Evolutionary conservation across 345 rosid species (phyloP), one percentile per base, ranked within the genome.

Genomic region (Lumnitzera racemosa): DNA sequence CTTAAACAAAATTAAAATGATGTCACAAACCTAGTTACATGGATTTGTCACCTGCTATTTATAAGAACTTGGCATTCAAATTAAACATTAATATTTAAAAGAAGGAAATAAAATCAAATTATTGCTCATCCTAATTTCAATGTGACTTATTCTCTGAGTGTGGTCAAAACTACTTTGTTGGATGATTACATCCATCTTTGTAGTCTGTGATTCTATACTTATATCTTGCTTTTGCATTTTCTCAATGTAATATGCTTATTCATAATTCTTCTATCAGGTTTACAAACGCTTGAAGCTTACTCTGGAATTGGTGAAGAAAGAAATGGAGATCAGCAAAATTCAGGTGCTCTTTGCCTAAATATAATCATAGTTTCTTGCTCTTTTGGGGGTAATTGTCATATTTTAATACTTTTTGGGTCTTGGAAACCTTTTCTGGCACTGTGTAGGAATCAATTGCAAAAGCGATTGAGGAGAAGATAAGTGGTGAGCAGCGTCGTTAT

Each of bases 401-500:
- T 46, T 27, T 17, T 23, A 17, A n/a, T 27, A 46, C 29, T 14
- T 46, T 56, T 16, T 15, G 46, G 59, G 20, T 20, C 20, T 20
- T 56, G 12, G 11, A 0, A 41, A 57, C 20, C 51, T 59, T 24
- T 61, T 72, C 53, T 57, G 62, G 60, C 43, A 70, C 67, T 66
- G 17, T 60, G 41, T 70, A 95, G 99, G 97, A 90, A 80, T 63
- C 97, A 12, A 95, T 95, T 61, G 99, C 97, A 24, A 95, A 88
- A 77, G 95, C 99, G 63, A 95, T 95, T 68, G 99, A 95, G 72
- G 99, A 95, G 74, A 95, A 95, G 77, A 84, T 95, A 58, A 90
- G 97, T 55, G 97, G 97, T 36, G 99, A 95, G 81, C 99, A 94
- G 69, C 88, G 99, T 0, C 97, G 99, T 15, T 94, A 88, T 74